These are phyloP conservation scores for Saussurea involucrata DNA, from an alignment of 129 eudicot species.

Conservation along the genomic window DNA sequence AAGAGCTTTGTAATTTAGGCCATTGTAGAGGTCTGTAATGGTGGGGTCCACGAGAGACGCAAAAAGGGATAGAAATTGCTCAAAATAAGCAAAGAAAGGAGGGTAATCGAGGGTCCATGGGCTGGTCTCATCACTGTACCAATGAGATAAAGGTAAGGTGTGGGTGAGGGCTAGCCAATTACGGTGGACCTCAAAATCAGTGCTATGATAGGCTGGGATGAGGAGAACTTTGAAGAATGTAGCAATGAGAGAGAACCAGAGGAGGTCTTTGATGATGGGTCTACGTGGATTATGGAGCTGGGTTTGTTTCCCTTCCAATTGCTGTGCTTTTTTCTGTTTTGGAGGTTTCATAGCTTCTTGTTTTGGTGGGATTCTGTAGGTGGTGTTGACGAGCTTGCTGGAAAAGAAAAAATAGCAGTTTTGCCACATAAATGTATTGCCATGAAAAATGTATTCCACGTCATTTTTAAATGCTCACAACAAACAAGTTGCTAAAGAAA, in stretches of 20 bases:
- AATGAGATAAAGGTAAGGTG: slow-evolving; percentile 51
- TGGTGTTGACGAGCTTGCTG: neutral
- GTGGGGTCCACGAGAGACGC: slow-evolving; percentile 58
- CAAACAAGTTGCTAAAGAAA: no score
- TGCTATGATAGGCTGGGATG: slow-evolving; percentile 85
- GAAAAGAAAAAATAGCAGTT: neutral
- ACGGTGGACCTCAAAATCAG: slow-evolving; percentile 82
- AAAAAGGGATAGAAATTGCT: slow-evolving; percentile 44
- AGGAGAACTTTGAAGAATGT: slow-evolving; percentile 62
- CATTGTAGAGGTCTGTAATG: slow-evolving; percentile 53
- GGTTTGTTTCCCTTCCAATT: slow-evolving; percentile 11
- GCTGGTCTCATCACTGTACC: slow-evolving; percentile 64
- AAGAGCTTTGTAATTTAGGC: slow-evolving; percentile 52
- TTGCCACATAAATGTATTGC: neutral
- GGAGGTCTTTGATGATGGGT: slow-evolving; percentile 30
- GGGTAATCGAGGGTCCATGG: slow-evolving; percentile 84
- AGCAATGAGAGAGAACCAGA: slow-evolving; percentile 55
- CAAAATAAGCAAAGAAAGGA: slow-evolving; percentile 68
- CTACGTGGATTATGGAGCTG: slow-evolving; percentile 8
- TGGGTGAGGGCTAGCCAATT: slow-evolving; percentile 68
- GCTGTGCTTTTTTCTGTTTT: slow-evolving; percentile 14
- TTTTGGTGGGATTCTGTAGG: neutral
- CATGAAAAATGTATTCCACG: neutral
- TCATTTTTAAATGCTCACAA: neutral
- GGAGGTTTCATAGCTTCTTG: slow-evolving; percentile 20